Base-by-base conservation (phyloP, 2,329 filamentous ascomycete genomes). In the Pseudogymnoascus sp. region DNA sequence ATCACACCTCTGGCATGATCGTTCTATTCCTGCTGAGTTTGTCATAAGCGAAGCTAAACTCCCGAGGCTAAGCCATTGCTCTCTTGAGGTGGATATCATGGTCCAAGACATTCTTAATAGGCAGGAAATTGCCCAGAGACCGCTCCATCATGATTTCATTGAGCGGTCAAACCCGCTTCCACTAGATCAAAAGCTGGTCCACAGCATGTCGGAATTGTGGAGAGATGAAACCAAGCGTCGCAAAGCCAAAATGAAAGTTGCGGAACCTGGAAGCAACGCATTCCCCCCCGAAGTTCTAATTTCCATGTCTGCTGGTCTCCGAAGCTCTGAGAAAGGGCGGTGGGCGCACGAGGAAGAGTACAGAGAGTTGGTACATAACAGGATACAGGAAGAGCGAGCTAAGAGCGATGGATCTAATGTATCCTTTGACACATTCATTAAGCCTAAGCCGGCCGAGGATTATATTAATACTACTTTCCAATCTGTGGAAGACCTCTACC, bases 311-410 rank as follows among this genome's bases (percentile, higher is more conserved):
- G 91, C 91, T 5, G 89, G 95, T 74, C 80, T 86, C 33, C 84
- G 92, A 61, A 82, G 90, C 65, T 84, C 85, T 2, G 83, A 87
- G 40, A 81, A 85, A n/a, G 85, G 86, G n/a, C 88, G 86, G 0
- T 99, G 95, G 93, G 89, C 97, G 62, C 93, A 97, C 68, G 93
- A 98, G 73, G 87, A 91, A 56, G 93, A 96, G 71, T 93, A 89
- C 71, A 80, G 85, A 33, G 78, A 86, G 46, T 81, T 89, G 68
- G 78, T 96, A 1, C 75, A 78, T 31, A 77, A 82, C 26, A 79
- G 96, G 24, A 84, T 90, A 7, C 72, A 77, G 1, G 80, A 88
- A 24, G 92, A 97, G 72, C 82, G 78, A 65, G 75, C 75, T 4
- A 78, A 81, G 38, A 76, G 75, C 26, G 73, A 78, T 24, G 78